phyloP scores from a whole-genome alignment of 805 yeast species.

The Teunomyces stri region DNA sequence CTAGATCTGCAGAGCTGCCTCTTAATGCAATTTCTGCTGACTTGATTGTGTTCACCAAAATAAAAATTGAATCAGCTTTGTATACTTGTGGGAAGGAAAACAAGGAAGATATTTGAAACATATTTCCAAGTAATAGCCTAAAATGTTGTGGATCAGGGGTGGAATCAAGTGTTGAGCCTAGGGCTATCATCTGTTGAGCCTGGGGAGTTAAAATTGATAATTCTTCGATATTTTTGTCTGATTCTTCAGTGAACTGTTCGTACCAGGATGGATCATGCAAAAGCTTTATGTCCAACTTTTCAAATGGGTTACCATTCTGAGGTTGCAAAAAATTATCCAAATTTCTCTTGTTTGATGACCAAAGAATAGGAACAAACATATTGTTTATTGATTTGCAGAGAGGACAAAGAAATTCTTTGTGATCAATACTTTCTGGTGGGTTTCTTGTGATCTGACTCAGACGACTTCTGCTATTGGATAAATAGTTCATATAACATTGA shows the following conservation, averaged over 20 bases:
- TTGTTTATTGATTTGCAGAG: constrained; percentile 86
- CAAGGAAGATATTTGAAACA: constrained; percentile 34
- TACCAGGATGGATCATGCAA: constrained; percentile 25
- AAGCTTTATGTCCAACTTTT: constrained; percentile 11
- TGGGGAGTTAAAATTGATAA: constrained; percentile 23
- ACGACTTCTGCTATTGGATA: constrained; percentile 52
- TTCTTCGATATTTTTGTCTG: constrained; percentile 22
- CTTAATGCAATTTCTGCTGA: constrained; percentile 66
- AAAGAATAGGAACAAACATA: constrained; percentile 73
- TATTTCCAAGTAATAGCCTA: constrained; percentile 27
- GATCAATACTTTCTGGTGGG: constrained; percentile 68
- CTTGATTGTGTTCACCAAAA: constrained; percentile 57
- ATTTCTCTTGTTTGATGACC: constrained; percentile 47
- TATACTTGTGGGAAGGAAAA: constrained; percentile 38
- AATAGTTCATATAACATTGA: constrained; percentile 66
- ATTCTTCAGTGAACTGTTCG: constrained; percentile 15
- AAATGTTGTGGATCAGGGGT: constrained; percentile 25
- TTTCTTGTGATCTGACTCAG: constrained; percentile 78
- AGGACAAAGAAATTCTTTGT: constrained; percentile 82
- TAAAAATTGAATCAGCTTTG: constrained; percentile 31
- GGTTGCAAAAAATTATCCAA: constrained; percentile 21
- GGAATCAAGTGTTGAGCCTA: constrained; percentile 9
- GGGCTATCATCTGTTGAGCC: constrained; percentile 29
- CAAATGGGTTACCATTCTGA: constrained; percentile 11
- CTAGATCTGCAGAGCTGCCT: constrained; percentile 42